A percentile compares a stretch with the other conserved stretches of the same genome.
phyloP scores from a whole-genome alignment of 1,284 basidiomycete species.

The Irpex sp. region DNA sequence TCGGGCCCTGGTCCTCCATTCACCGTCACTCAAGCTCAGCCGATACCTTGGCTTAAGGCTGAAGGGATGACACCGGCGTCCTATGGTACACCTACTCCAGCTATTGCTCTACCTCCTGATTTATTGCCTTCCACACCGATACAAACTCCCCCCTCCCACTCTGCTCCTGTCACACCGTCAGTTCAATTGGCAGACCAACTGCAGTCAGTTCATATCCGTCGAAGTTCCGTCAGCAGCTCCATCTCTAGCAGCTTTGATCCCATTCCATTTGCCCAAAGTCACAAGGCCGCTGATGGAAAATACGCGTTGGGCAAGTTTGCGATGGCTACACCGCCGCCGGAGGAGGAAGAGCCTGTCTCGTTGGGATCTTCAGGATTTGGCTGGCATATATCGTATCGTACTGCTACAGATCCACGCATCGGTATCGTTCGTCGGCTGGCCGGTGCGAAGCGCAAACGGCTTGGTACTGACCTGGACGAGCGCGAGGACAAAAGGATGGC shows the following conservation, averaged over 20 bases:
- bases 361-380: slow-evolving; percentile 12
- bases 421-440: slow-evolving; percentile 60
- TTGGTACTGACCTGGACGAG: slow-evolving; percentile 22
- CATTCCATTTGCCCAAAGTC: slow-evolving; percentile 62
- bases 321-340: slow-evolving; percentile 56
- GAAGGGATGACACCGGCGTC: slow-evolving; percentile 31
- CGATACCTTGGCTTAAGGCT: slow-evolving; percentile 26
- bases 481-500: slow-evolving; percentile 30
- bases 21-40: slow-evolving; percentile 19
- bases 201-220: slow-evolving; percentile 10
- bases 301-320: slow-evolving; percentile 75
- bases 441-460: slow-evolving; percentile 58
- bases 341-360: slow-evolving; percentile 38
- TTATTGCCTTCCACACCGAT: slow-evolving; percentile 38
- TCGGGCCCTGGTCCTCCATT: slow-evolving; percentile 26
- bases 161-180: slow-evolving; percentile 50
- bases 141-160: slow-evolving; percentile 33
- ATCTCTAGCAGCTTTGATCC: slow-evolving; percentile 52
- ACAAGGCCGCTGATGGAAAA: slow-evolving; percentile 62
- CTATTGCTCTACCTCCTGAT: slow-evolving; percentile 24
- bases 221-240: slow-evolving; percentile 9
- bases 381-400: slow-evolving; percentile 51
- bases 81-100: slow-evolving; percentile 18
- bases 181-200: slow-evolving; percentile 36
- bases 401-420: slow-evolving; percentile 63